Conservation (phyloP, 75 land plant species). For the Picea glauca region DNA sequence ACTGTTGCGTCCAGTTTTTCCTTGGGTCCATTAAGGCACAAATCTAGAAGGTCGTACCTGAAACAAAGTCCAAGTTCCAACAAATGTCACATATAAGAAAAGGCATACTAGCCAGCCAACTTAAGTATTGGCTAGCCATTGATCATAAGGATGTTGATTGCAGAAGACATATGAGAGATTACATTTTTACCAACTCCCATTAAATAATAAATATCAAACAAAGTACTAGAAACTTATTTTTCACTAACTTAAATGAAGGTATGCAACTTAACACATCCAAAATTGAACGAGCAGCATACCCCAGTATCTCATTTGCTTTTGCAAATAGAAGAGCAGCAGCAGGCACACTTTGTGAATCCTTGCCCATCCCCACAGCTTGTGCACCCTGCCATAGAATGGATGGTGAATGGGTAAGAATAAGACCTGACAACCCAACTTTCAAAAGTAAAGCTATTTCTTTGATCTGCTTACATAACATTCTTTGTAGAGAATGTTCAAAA, state of each 20-base stretch:
- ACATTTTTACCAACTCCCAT: background rate
- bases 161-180: background rate
- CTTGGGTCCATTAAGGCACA: slow-evolving; percentile 93
- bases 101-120: background rate
- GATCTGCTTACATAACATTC: too few species aligned
- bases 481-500: too few species aligned
- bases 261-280: slow-evolving; percentile 49
- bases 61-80: background rate
- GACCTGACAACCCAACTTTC: too few species aligned
- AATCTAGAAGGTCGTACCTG: slow-evolving; percentile 89
- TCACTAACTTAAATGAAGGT: background rate
- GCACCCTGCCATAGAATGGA: slow-evolving; percentile 66
- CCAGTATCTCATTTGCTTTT: slow-evolving; percentile 89
- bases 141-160: background rate
- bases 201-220: background rate
- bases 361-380: slow-evolving; percentile 98
- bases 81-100: slow-evolving; percentile 8
- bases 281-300: slow-evolving; percentile 44
- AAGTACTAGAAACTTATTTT: background rate
- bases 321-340: slow-evolving; percentile 84
- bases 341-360: slow-evolving; percentile 65
- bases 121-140: background rate
- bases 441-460: too few species aligned
- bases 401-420: too few species aligned
- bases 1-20: slow-evolving; percentile 96